phyloP scores from a whole-genome alignment of 1,284 basidiomycete species.

The Schizophyllum commune region DNA sequence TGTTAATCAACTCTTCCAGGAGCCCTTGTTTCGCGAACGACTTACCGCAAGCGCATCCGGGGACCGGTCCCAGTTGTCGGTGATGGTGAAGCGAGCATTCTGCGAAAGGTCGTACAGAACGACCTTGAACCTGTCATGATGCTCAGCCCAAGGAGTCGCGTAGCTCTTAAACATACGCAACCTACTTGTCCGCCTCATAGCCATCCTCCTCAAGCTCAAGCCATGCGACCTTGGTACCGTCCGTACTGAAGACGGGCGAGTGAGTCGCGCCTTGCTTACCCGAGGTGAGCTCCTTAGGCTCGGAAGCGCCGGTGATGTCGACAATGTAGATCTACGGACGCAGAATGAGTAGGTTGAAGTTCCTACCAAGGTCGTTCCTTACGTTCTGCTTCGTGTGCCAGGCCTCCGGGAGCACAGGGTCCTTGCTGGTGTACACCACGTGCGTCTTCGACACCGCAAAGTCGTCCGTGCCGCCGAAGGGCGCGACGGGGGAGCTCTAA shows the following conservation, averaged over 20 bases:
- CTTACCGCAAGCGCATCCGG: slow-evolving; percentile 52
- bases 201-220: slow-evolving; percentile 81
- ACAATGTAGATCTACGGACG: slow-evolving; percentile 50
- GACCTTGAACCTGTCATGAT: slow-evolving; percentile 49
- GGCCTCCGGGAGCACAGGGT: slow-evolving; percentile 63
- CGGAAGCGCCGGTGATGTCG: slow-evolving; percentile 37
- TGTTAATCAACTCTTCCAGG: no score
- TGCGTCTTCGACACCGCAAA: slow-evolving; percentile 64
- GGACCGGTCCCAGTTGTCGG: slow-evolving; percentile 79
- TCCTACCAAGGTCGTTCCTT: slow-evolving; percentile 9
- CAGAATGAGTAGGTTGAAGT: slow-evolving; percentile 1
- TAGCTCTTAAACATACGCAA: neutral
- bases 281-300: slow-evolving; percentile 64
- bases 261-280: slow-evolving; percentile 79
- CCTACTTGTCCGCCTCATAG: slow-evolving; percentile 74
- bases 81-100: slow-evolving; percentile 61
- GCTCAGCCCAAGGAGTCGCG: neutral
- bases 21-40: slow-evolving; percentile 24
- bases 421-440: slow-evolving; percentile 81
- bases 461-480: slow-evolving; percentile 72
- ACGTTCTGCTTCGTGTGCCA: slow-evolving; percentile 80
- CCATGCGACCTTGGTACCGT: slow-evolving; percentile 77
- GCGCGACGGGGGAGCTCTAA: slow-evolving; percentile 72
- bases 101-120: slow-evolving; percentile 73
- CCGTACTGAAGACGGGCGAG: slow-evolving; percentile 56